Evolutionary conservation across 345 rosid genomes (phyloP), one percentile per base, ranked within the genome.

Genomic region (Murraya paniculata): DNA sequence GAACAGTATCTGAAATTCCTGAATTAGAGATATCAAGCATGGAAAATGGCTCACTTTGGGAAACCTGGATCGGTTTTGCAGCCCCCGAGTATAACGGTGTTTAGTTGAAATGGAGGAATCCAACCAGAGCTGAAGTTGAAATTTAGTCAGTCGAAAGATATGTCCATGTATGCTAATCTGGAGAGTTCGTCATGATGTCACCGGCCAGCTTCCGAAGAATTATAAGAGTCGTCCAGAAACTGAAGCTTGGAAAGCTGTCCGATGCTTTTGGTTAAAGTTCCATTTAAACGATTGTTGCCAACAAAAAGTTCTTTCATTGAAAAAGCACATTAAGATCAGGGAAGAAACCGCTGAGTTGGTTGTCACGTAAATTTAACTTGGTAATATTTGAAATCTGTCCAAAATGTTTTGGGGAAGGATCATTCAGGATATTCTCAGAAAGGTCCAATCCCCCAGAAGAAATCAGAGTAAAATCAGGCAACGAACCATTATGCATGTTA

Each of bases 101-200:
- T 64, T 13, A 79, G 64, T 60, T 76, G 68, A 27, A 80, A 82
- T 25, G 83, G 77, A 39, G 85, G 85, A 24, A 59, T 8, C 87
- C 85, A 85, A 8, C 66, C 64, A 5, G 80, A 14, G 11, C 68
- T 71, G 56, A 82, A 71, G 6, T 75, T 77, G 16, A 48, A 48
- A 48, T 5, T 48, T 48, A 14, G 55, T 4, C 14, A 14, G 55
- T 48, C 19, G 55, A 48, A 48, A 65, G 16, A 65, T 0, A 35
- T 35, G 45, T 7, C 25, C 70, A 65, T 28, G 24, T 30, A 1
- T 6, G 35, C 31, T 64, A 64, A 64, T 19, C 2, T 64, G 13
- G 41, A 31, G 68, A 33, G 68, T 31, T 33, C 33, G 39, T 28
- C n/a, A 30, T 7, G 9, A 28, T 7, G 68, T 75, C 83, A 13